Percentiles rank a stretch among this genome's conserved stretches.
phyloP scores from a whole-genome alignment of 1,139 yeast species.

The Kluyveromyces sp. region DNA sequence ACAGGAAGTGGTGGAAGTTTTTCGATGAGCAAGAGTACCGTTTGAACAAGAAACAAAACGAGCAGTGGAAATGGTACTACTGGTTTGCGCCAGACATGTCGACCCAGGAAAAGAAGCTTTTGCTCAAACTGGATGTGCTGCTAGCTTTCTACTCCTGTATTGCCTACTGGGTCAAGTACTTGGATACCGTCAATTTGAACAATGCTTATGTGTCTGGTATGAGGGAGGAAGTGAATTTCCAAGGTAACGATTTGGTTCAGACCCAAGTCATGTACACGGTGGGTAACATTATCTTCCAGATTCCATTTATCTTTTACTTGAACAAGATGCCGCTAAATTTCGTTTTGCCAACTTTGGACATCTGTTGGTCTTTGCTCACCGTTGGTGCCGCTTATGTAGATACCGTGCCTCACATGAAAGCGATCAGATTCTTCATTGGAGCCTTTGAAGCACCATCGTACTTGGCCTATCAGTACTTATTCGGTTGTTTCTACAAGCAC shows the following conservation, averaged over 20 bases:
- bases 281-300: conserved; percentile 54
- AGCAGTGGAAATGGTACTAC: conserved; percentile 48
- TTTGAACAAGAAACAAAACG: conserved; percentile 34
- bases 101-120: conserved; percentile 42
- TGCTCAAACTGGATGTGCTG: conserved; percentile 52
- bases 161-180: conserved; percentile 60
- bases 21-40: conserved; percentile 60
- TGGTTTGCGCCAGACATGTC: conserved; percentile 60
- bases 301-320: conserved; percentile 36
- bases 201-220: conserved; percentile 57
- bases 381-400: conserved; percentile 25
- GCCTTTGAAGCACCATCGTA: conserved; percentile 57
- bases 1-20: conserved; percentile 55
- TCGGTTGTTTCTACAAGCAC: conserved; percentile 57
- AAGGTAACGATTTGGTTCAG: conserved; percentile 54
- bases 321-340: conserved; percentile 45
- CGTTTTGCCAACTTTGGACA: conserved; percentile 43
- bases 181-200: conserved; percentile 50
- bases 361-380: conserved; percentile 31
- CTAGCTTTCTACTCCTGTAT: conserved; percentile 51
- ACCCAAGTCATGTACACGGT: conserved; percentile 51
- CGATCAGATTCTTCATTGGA: conserved; percentile 42
- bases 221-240: conserved; percentile 42
- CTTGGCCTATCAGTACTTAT: conserved; percentile 52
- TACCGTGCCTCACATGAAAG: conserved; percentile 24